phyloP scores from a whole-genome alignment of 2,329 filamentous ascomycete genomes.

The Fusarium pseudograminearum region DNA sequence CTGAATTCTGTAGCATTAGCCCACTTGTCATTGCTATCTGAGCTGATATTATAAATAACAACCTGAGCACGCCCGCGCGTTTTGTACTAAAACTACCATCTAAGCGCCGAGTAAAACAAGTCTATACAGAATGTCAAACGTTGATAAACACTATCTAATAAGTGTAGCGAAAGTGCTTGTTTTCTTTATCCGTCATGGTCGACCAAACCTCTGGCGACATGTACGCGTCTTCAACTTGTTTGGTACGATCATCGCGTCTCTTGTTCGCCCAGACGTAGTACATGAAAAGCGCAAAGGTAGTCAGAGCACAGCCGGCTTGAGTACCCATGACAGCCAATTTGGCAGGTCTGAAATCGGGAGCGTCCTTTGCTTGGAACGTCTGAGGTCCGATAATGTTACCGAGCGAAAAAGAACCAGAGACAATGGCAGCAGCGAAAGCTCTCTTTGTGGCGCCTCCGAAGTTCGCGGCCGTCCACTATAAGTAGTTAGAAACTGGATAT shows the following conservation, averaged over 20 bases:
- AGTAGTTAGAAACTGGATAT: rapidly evolving
- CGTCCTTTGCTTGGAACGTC: constrained; percentile 65
- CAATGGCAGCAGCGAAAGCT: constrained; percentile 61
- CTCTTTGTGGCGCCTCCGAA: constrained; percentile 65
- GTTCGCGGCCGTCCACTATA: constrained; percentile 62
- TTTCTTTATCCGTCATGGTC: constrained; percentile 68
- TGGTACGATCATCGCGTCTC: constrained; percentile 48
- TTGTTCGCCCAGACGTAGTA: constrained; percentile 66
- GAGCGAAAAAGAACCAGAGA: constrained; percentile 63
- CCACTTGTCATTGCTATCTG: too few relatives aligned
- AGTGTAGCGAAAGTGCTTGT: constrained; percentile 67
- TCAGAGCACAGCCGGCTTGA: constrained; percentile 57
- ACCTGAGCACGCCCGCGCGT: too few relatives aligned
- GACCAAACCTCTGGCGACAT: constrained; percentile 59
- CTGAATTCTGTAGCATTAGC: too few relatives aligned
- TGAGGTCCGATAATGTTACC: constrained; percentile 70
- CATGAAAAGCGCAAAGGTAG: constrained; percentile 59
- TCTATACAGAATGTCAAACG: neutral
- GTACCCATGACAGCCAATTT: constrained; percentile 68
- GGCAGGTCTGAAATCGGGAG: constrained; percentile 64
- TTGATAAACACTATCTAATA: constrained; percentile 46
- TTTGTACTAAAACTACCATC: neutral
- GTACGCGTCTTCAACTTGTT: constrained; percentile 56
- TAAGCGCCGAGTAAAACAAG: neutral
- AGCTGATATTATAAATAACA: too few relatives aligned